phyloP scores from a whole-genome alignment of 164 flowering plant genomes.

The Pachysandra terminalis region DNA sequence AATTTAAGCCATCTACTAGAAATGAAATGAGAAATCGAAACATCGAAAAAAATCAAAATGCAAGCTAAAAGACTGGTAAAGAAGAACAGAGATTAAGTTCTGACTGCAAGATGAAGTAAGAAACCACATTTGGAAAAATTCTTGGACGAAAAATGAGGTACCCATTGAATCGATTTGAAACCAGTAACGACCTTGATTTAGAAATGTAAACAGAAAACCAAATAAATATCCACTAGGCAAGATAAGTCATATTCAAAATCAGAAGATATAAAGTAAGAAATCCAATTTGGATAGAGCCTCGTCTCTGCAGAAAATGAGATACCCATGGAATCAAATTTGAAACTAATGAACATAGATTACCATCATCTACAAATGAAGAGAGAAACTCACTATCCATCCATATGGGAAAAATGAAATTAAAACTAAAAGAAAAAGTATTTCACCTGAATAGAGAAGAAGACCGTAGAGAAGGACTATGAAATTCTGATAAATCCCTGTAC shows the following conservation, averaged over 20 bases:
- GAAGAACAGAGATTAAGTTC: neutral
- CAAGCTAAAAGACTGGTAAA: no score
- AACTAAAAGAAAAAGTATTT: slow-evolving; percentile 1
- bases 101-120: no score
- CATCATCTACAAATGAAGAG: no score
- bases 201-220: no score
- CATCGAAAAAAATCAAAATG: no score
- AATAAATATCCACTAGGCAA: no score
- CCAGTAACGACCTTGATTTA: no score
- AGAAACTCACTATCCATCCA: neutral
- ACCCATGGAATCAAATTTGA: neutral
- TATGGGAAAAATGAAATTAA: neutral
- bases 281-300: neutral
- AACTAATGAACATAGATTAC: neutral
- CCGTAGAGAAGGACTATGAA: slow-evolving; percentile 17
- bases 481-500: slow-evolving; percentile 14
- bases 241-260: neutral
- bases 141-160: no score
- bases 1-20: neutral
- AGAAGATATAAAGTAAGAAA: neutral
- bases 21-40: neutral
- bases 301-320: neutral
- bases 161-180: no score
- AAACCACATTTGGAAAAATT: no score
- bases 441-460: slow-evolving; percentile 44